These are phyloP conservation scores for Rhodotorula paludigena DNA, from an alignment of 768 basidiomycete species.

Conservation along the genomic window DNA sequence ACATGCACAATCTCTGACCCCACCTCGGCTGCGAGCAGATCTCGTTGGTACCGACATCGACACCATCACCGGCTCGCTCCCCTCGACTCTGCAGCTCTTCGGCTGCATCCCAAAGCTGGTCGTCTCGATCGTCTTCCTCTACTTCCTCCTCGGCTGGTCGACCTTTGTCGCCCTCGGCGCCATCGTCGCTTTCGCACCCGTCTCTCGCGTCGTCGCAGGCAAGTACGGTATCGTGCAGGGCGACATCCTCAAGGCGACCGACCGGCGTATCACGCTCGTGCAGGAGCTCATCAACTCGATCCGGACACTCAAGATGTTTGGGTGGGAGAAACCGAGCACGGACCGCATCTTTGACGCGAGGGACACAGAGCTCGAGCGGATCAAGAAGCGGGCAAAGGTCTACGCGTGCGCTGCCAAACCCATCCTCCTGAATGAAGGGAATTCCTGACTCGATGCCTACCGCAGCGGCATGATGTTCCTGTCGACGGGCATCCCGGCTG, in stretches of 20 bases:
- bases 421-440: neutral
- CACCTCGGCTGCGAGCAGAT: neutral
- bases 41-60: constrained; percentile 38
- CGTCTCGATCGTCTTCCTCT: constrained; percentile 26
- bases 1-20: neutral
- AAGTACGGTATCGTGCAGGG: constrained; percentile 41
- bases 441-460: neutral
- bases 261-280: constrained; percentile 39
- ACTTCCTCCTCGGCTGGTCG: constrained; percentile 38
- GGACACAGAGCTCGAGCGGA: constrained; percentile 44
- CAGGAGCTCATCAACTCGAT: constrained; percentile 47
- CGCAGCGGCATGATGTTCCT: constrained; percentile 38
- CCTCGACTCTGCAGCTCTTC: constrained; percentile 23
- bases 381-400: constrained; percentile 41
- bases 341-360: constrained; percentile 33
- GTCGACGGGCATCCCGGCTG: constrained; percentile 37
- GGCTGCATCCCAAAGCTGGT: constrained; percentile 29
- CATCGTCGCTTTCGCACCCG: constrained; percentile 39
- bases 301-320: constrained; percentile 45
- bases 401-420: constrained; percentile 6
- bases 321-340: constrained; percentile 37
- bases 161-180: constrained; percentile 41
- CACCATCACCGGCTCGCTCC: constrained; percentile 26
- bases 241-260: constrained; percentile 48
- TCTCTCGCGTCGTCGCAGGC: constrained; percentile 36